A percentile compares a stretch with the other conserved stretches of the same genome.
Conservation (phyloP, 345 rosid species). For the Euphorbia pulcherrima region DNA sequence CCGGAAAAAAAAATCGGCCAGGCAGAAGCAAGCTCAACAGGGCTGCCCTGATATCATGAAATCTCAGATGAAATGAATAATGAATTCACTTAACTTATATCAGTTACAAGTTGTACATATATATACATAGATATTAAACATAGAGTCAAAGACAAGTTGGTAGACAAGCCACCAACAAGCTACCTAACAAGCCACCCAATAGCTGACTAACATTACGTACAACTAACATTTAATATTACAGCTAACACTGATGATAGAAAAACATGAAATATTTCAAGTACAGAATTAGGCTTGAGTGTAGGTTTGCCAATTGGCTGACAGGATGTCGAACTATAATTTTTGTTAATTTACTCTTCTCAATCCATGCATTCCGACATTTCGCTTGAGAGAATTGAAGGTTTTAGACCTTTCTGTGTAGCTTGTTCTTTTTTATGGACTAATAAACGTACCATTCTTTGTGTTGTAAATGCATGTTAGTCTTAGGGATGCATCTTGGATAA, state of each 20-base stretch:
- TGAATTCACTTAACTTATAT: no score
- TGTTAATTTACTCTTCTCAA: background rate
- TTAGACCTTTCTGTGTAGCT: background rate
- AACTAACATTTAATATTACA: no score
- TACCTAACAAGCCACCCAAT: no score
- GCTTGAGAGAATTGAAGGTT: background rate
- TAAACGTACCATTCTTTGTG: background rate
- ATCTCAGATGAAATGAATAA: no score
- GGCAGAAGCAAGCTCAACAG: no score
- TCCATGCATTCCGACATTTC: background rate
- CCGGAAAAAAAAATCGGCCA: no score
- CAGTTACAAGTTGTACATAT: no score
- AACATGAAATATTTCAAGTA: background rate
- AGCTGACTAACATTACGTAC: no score
- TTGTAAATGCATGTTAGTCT: background rate
- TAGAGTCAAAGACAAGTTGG: no score
- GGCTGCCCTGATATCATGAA: no score
- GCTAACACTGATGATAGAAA: background rate
- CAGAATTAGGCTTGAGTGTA: background rate
- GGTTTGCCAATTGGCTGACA: background rate
- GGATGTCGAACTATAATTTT: background rate
- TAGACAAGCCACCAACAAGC: no score
- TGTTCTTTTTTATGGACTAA: background rate
- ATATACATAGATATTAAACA: no score
- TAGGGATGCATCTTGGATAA: background rate